Conservation (phyloP, 306 rosid species). For the Gastrolobium bilobum region DNA sequence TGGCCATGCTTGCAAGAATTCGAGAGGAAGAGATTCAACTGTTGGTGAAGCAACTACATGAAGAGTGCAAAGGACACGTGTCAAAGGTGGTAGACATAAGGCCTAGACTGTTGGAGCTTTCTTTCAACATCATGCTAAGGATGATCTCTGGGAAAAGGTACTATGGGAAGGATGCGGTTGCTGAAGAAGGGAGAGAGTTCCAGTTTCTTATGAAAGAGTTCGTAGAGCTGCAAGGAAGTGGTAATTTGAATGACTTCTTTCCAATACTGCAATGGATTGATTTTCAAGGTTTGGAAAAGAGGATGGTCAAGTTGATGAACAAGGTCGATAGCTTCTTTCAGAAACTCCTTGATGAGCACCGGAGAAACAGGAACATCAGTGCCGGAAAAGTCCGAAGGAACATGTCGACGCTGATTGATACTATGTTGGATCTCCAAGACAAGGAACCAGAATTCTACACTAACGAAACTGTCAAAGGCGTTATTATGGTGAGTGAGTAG, state of each 20-base stretch:
- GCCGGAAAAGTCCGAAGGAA: background rate
- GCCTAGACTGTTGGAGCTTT: background rate
- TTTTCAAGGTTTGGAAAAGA: conserved; percentile 45
- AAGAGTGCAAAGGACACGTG: background rate
- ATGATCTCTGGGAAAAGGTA: conserved; percentile 50
- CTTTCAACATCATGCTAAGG: conserved; percentile 51
- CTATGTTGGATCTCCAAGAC: conserved; percentile 47
- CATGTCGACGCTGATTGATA: conserved; percentile 47
- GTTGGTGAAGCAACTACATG: conserved; percentile 14
- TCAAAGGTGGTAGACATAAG: background rate
- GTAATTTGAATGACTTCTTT: conserved; percentile 50
- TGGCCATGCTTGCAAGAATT: conserved; percentile 18
- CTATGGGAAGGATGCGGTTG: conserved; percentile 42
- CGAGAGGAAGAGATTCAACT: conserved; percentile 42
- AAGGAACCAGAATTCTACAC: conserved; percentile 47
- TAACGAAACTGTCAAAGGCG: conserved; percentile 49
- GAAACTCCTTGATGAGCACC: conserved; percentile 33
- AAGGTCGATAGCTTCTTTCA: conserved; percentile 47
- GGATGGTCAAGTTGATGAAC: conserved; percentile 44
- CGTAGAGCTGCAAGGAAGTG: background rate
- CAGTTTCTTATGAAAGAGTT: conserved; percentile 40
- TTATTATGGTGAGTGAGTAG: conserved; percentile 40
- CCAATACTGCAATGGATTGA: conserved; percentile 49
- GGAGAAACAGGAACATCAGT: background rate
- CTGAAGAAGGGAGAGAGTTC: conserved; percentile 25